Base-by-base conservation (phyloP, 2,329 filamentous ascomycete genomes). In the Epichloe sibirici region DNA sequence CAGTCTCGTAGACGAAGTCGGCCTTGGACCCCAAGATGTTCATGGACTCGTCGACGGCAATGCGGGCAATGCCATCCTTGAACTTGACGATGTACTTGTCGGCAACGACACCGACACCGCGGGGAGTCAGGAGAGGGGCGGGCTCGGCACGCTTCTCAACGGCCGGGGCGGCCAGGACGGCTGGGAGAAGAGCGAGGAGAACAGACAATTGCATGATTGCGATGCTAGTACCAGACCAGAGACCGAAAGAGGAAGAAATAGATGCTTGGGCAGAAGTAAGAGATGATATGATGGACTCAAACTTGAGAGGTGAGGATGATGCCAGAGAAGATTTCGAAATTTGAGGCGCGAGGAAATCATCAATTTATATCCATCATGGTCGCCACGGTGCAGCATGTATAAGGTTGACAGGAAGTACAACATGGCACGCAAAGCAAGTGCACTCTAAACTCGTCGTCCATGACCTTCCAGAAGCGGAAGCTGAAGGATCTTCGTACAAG, bases 81-180 rank as follows among this genome's bases (percentile, higher is more conserved):
- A 64, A 62, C 53, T 63, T 64, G 56, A 66, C 61, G 53, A 66
- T 65, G 55, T 65, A 66, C 54, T 62, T 61, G 56, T 58, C 58
- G 17, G 59, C 48, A 31, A 65, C 58, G 49, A 62, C 46, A 23
- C 51, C 46, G 34, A 45, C 49, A 23, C 53, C 55, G 2, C 45
- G 48, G 13, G 61, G 59, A 17, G 48, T 51, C 47, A 62, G 44
- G 23, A 66, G 56, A 45, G 64, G 63, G 35, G 63, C 63, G 8
- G 58, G 62, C 45, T 54, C 56, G 28, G 56, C 56, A 40, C 63
- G 63, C 52, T 59, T 57, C 48, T 49, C 53, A 11, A 51, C 28
- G 34, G 54, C 51, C 13, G 61, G 58, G n/a, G 54, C 59, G 39
- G 53, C 60, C 46, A 62, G 53, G 25, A 58, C 57, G 39, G 56